These are phyloP conservation scores for Solanum sparsipilum DNA, from an alignment of 257 asterid genomes.

Conservation along the genomic window DNA sequence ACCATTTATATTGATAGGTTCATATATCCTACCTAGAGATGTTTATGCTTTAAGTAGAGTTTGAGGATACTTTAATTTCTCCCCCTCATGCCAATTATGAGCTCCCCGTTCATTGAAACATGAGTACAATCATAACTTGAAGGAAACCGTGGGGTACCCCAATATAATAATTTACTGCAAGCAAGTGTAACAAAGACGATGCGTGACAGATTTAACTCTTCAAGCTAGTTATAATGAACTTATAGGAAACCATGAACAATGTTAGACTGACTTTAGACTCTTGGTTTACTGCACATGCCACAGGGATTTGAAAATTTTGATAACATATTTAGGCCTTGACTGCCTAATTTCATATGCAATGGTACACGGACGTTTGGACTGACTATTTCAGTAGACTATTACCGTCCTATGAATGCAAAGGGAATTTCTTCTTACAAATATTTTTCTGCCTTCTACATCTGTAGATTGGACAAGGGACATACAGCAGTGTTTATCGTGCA, in stretches of 20 bases:
- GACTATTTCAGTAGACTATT: not conserved
- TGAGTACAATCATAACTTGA: not conserved
- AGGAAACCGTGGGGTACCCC: not conserved
- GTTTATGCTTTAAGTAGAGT: not conserved
- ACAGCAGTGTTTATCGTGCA: constrained; percentile 87
- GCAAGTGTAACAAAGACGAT: not conserved
- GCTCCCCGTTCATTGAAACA: not conserved
- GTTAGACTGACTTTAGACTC: not conserved
- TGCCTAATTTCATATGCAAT: not conserved
- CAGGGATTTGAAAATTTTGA: not conserved
- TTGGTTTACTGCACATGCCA: not conserved
- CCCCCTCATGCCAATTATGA: not conserved
- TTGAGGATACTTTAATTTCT: not conserved
- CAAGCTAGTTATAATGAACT: not conserved
- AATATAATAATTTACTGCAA: not conserved
- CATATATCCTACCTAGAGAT: not conserved
- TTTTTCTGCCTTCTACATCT: not conserved
- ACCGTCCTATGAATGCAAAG: not conserved
- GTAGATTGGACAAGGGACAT: constrained; percentile 97
- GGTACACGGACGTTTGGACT: not conserved
- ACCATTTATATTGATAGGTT: not conserved
- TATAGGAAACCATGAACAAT: not conserved
- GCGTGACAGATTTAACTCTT: not conserved
- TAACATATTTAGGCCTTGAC: not conserved
- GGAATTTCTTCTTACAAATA: not conserved